Conservation (phyloP, 768 basidiomycete genomes). For the Pleurotus tuber-regium region DNA sequence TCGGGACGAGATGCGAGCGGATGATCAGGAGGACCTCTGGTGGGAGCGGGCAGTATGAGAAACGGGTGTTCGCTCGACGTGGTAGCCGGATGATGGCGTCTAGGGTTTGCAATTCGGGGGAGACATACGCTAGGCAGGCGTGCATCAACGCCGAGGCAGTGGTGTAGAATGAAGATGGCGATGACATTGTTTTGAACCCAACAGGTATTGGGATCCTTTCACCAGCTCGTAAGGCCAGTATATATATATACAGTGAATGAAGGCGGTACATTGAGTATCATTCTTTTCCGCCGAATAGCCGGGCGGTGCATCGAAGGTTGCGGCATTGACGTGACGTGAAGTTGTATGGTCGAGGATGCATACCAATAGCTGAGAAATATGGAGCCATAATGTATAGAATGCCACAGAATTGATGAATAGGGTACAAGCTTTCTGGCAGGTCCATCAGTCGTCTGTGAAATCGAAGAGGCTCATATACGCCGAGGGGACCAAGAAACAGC, state of each 20-base stretch:
- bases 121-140: slow-evolving; percentile 7
- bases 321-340: slow-evolving; percentile 37
- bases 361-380: too few relatives aligned
- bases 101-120: slow-evolving; percentile 10
- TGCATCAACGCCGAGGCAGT: background rate
- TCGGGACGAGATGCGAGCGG: slow-evolving; percentile 43
- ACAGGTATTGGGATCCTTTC: background rate
- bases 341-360: too few relatives aligned
- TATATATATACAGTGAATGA: slow-evolving; percentile 12
- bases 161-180: background rate
- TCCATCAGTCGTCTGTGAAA: background rate
- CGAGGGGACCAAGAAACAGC: background rate
- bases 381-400: too few relatives aligned
- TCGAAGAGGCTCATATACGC: background rate
- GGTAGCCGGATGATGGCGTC: slow-evolving; percentile 6
- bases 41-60: slow-evolving; percentile 31
- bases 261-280: too few relatives aligned
- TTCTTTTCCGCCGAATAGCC: too few relatives aligned
- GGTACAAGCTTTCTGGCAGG: background rate
- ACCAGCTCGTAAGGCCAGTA: background rate
- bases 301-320: slow-evolving; percentile 4
- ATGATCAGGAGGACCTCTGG: slow-evolving; percentile 53
- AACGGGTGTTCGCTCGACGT: too few relatives aligned
- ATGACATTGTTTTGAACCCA: background rate
- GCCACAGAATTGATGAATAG: background rate